Percentiles rank a stretch among this genome's conserved stretches.
phyloP scores from a whole-genome alignment of 192 early-diverging fungal species.

The Backusella tarrabulga region DNA sequence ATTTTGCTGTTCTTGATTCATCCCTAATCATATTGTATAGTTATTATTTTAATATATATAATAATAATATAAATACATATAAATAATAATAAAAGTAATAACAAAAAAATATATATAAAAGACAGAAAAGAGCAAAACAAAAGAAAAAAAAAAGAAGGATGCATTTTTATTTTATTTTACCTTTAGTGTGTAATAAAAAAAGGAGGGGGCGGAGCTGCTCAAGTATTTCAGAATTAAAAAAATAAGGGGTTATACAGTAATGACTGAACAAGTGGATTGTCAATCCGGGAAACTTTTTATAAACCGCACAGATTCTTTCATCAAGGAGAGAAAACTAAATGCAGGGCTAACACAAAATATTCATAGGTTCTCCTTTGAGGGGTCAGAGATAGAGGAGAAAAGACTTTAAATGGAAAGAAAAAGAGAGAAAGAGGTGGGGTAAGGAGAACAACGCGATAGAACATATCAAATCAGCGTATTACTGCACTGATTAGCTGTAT shows the following conservation, averaged over 20 bases:
- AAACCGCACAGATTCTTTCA: conserved; percentile 6
- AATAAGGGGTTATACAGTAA: neutral
- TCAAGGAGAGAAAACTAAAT: conserved; percentile 5
- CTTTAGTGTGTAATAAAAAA: neutral
- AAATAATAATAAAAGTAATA: neutral
- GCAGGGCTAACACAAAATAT: conserved; percentile 11
- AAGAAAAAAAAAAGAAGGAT: neutral
- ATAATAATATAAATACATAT: conserved; percentile 13
- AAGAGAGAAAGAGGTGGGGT: conserved; percentile 2
- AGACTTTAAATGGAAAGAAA: conserved; percentile 6
- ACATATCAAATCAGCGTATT: neutral
- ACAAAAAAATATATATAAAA: neutral
- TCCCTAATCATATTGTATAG: neutral
- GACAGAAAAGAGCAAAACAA: neutral
- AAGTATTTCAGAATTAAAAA: neutral
- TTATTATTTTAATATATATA: conserved; percentile 4
- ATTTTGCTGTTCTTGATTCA: neutral
- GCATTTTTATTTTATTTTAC: neutral
- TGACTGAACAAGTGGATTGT: neutral
- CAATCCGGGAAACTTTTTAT: conserved; percentile 11
- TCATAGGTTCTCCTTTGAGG: neutral
- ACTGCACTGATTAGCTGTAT: neutral
- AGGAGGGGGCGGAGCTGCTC: neutral
- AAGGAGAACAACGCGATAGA: neutral
- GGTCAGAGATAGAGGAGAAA: conserved; percentile 5